Evolutionary conservation across 768 basidiomycete genomes (phyloP), one percentile per base, ranked within the genome.

Genomic region (Trametes coccinea): DNA sequence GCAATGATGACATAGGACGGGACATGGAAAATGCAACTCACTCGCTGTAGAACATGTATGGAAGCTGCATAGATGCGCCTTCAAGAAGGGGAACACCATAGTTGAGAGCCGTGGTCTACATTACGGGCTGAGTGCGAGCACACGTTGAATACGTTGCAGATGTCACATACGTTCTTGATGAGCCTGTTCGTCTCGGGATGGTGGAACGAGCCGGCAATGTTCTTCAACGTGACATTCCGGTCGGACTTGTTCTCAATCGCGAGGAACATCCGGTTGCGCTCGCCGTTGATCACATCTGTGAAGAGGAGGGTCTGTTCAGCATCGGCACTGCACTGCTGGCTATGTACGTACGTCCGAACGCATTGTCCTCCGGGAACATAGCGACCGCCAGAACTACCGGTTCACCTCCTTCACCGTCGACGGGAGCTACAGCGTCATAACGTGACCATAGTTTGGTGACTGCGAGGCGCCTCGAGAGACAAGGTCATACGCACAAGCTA

Each of bases 261-360:
- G 51, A 94, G 73, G 29, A 75, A 74, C 37, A 94, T 76, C 34
- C 81, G 76, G 71, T 92, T 94, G 70, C 82, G 84, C 78, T 92
- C 89, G 60, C 92, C 92, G 67, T 94, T 94, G 34, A 93, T 85
- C 51, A 93, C 77, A 61, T 92, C 92, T 93, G 68, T n/a, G 63
- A 16, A n/a, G 9, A 31, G 6, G 14, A 13, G 8, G 13, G 7
- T 13, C 14, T 5, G 8, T 41, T 17, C n/a, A 34, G 6, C 11
- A 16, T 53, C 46, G 33, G 27, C 10, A 51, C 29, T 17, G 34
- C 43, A 40, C 46, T 10, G 27, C 31, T 30, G 49, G 4, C 2
- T 10, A 51, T 16, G 41, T 39, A 82, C 90, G 65, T 73, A 92
- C 91, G 89, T 67, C 86, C 87, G 67, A 92, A 91, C 1, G 84